Evolutionary conservation across 2,329 filamentous ascomycete genomes (phyloP).

Genomic region (Colletotrichum liriopes): DNA sequence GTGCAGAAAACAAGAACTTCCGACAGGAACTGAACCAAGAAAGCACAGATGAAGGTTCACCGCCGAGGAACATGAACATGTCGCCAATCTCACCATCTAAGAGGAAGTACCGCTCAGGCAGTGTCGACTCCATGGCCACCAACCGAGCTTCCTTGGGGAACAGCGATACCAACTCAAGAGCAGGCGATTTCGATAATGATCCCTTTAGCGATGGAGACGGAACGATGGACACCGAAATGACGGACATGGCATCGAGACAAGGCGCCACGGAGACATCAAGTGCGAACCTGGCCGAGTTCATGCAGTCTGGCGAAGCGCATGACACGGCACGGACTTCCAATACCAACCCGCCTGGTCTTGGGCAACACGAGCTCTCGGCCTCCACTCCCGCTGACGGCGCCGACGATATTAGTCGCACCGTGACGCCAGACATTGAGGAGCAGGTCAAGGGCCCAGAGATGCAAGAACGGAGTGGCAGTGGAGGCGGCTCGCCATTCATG

Average conservation of each 20-base stretch:
- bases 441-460: constrained; percentile 59
- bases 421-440: constrained; percentile 41
- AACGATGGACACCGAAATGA: constrained; percentile 48
- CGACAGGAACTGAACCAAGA: constrained; percentile 64
- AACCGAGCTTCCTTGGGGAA: constrained; percentile 61
- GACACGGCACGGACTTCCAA: constrained; percentile 43
- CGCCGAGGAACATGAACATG: constrained; percentile 19
- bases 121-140: constrained; percentile 63
- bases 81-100: constrained; percentile 58
- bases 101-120: constrained; percentile 62
- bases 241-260: constrained; percentile 43
- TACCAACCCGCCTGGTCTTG: constrained; percentile 30
- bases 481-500: constrained; percentile 47
- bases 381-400: constrained; percentile 38
- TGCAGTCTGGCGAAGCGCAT: constrained; percentile 30
- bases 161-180: constrained; percentile 42
- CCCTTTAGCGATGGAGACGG: constrained; percentile 50
- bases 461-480: constrained; percentile 56
- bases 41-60: constrained; percentile 44
- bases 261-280: neutral
- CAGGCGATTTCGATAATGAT: constrained; percentile 39
- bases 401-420: constrained; percentile 41
- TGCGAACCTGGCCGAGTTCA: constrained; percentile 14
- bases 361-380: constrained; percentile 37
- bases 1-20: constrained; percentile 68